Percentiles rank a stretch among this genome's conserved stretches.
Evolutionary conservation across 495 filamentous ascomycete genomes (phyloP).

Genomic region (Neurospora sp.): DNA sequence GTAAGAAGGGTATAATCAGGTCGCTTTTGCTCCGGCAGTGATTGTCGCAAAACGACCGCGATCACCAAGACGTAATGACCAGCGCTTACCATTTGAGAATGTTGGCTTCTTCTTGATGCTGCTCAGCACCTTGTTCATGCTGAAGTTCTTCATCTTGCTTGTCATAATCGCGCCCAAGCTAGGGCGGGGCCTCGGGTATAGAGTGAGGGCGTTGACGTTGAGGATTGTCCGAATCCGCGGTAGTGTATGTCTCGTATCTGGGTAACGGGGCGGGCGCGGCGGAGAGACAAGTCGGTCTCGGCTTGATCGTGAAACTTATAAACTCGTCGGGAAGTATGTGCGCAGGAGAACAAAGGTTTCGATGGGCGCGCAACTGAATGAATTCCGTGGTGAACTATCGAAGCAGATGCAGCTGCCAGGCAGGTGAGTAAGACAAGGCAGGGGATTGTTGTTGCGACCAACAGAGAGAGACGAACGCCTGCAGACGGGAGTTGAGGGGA

Average conservation of each 20-base stretch:
- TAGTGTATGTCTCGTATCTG: background rate
- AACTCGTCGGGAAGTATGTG: background rate
- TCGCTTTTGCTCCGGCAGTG: background rate
- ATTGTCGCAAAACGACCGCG: background rate
- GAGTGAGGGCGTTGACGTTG: background rate
- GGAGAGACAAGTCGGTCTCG: background rate
- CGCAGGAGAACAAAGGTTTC: background rate
- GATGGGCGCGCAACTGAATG: background rate
- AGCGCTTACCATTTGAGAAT: constrained; percentile 2
- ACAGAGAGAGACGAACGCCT: background rate
- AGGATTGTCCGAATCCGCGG: background rate
- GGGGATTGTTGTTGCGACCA: background rate
- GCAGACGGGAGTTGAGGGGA: background rate
- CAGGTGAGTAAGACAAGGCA: background rate
- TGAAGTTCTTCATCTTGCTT: constrained; percentile 39
- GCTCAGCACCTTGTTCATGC: constrained; percentile 45
- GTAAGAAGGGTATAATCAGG: background rate
- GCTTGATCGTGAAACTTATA: background rate
- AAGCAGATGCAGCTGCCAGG: background rate
- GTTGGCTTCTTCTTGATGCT: constrained; percentile 37
- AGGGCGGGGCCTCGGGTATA: background rate
- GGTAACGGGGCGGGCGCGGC: background rate
- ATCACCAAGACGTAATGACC: constrained; percentile 18
- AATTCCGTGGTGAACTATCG: background rate
- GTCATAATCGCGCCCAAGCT: background rate